Evolutionary conservation across 2,329 filamentous ascomycete genomes (phyloP).

Genomic region (Neospermospora avenae): DNA sequence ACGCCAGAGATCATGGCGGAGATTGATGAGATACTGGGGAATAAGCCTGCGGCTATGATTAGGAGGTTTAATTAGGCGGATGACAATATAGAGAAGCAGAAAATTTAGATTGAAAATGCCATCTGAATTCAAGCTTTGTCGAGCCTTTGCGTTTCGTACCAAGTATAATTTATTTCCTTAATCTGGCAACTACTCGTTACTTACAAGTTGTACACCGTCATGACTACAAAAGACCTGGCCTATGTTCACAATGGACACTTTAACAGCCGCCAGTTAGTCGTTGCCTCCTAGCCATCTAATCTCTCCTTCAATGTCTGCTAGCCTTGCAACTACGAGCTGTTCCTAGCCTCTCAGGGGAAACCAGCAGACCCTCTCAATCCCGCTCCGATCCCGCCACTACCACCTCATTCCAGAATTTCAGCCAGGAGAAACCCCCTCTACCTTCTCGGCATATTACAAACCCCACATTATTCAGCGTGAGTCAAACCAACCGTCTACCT

Average conservation of each 20-base stretch:
- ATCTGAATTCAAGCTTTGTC: neutral
- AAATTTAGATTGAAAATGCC: neutral
- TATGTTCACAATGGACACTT: too few species aligned
- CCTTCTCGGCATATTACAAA: neutral
- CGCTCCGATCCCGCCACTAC: neutral
- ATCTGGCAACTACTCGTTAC: too few species aligned
- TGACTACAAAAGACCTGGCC: too few species aligned
- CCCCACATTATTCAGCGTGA: neutral
- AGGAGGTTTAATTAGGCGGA: constrained; percentile 23
- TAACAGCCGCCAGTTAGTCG: too few species aligned
- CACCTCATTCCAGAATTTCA: neutral
- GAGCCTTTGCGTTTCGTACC: too few species aligned
- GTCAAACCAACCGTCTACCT: neutral
- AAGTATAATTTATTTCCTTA: too few species aligned
- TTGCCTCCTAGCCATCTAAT: too few species aligned
- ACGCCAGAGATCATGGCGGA: constrained; percentile 56
- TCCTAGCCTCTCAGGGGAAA: too few species aligned
- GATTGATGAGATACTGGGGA: constrained; percentile 57
- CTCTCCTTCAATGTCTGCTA: too few species aligned
- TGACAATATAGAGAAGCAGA: neutral
- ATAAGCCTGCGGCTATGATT: constrained; percentile 48
- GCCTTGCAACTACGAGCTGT: too few species aligned
- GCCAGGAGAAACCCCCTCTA: too few species aligned
- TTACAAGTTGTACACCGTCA: too few species aligned
- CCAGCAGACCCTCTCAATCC: neutral